These are phyloP conservation scores for Oryza rufipogon DNA, from an alignment of 176 grass and related monocot species.

Conservation along the genomic window DNA sequence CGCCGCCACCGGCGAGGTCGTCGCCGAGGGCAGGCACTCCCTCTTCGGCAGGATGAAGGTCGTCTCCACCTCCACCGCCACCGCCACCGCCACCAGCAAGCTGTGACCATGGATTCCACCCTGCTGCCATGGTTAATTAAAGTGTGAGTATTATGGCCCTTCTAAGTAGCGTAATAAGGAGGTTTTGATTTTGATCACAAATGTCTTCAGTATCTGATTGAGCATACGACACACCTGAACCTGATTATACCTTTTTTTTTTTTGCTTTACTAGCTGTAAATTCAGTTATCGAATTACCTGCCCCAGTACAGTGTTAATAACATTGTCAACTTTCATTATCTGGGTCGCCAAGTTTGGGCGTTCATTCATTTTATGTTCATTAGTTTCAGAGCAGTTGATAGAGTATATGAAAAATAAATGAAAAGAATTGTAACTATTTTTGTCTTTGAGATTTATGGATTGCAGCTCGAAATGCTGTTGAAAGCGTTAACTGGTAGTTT, in stretches of 20 bases:
- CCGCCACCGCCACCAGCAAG: slow-evolving; percentile 38
- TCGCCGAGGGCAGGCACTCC: slow-evolving; percentile 85
- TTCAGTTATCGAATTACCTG: neutral
- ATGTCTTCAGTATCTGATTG: neutral
- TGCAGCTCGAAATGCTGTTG: neutral
- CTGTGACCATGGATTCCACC: slow-evolving; percentile 30
- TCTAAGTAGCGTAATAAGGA: neutral
- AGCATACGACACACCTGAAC: too few species aligned
- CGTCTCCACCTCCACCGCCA: neutral
- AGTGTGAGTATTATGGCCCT: neutral
- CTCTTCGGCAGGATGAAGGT: slow-evolving; percentile 68
- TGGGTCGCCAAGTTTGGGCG: neutral
- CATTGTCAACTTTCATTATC: neutral
- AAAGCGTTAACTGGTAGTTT: neutral
- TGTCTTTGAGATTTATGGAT: neutral
- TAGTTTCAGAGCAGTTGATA: neutral
- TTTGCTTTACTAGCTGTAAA: neutral
- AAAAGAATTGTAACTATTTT: too few species aligned
- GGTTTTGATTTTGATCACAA: neutral
- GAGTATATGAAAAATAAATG: too few species aligned
- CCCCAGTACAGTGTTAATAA: neutral
- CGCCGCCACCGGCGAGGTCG: slow-evolving; percentile 53
- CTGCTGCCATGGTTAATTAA: neutral
- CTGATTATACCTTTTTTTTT: too few species aligned
- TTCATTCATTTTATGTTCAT: neutral